A percentile compares a stretch with the other conserved stretches of the same genome.
Evolutionary conservation across 1,139 yeast species (phyloP).

Genomic region (Candida sp.): DNA sequence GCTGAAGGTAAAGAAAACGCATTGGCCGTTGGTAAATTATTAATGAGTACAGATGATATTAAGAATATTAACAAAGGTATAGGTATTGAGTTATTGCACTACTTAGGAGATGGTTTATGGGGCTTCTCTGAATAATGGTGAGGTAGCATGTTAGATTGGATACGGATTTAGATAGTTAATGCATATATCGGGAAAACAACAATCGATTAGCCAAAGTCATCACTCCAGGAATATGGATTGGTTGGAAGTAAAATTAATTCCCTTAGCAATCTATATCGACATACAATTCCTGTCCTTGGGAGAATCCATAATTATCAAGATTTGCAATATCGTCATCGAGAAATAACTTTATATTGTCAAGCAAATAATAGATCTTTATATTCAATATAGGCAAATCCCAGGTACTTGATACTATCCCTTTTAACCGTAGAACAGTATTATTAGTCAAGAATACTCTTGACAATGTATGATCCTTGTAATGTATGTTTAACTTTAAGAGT

Average conservation of each 20-base stretch:
- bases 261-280: slow-evolving; percentile 7
- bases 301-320: slow-evolving; percentile 31
- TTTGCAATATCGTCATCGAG: slow-evolving; percentile 33
- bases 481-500: slow-evolving; percentile 12
- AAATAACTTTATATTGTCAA: slow-evolving; percentile 13
- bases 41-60: slow-evolving; percentile 90
- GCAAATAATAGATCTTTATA: slow-evolving; percentile 15
- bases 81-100: slow-evolving; percentile 83
- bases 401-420: slow-evolving; percentile 18
- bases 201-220: no score
- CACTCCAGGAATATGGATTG: no score
- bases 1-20: slow-evolving; percentile 96
- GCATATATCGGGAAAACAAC: no score
- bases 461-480: slow-evolving; percentile 4
- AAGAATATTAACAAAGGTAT: slow-evolving; percentile 81
- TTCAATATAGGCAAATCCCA: slow-evolving; percentile 14
- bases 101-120: slow-evolving; percentile 92
- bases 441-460: slow-evolving; percentile 18
- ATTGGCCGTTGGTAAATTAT: slow-evolving; percentile 80
- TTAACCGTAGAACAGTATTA: slow-evolving; percentile 25
- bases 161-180: no score
- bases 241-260: no score
- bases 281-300: slow-evolving; percentile 17
- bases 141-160: no score
- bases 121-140: slow-evolving; percentile 36